Conservation (phyloP, 768 basidiomycete species). For the Austroboletus eburneus region DNA sequence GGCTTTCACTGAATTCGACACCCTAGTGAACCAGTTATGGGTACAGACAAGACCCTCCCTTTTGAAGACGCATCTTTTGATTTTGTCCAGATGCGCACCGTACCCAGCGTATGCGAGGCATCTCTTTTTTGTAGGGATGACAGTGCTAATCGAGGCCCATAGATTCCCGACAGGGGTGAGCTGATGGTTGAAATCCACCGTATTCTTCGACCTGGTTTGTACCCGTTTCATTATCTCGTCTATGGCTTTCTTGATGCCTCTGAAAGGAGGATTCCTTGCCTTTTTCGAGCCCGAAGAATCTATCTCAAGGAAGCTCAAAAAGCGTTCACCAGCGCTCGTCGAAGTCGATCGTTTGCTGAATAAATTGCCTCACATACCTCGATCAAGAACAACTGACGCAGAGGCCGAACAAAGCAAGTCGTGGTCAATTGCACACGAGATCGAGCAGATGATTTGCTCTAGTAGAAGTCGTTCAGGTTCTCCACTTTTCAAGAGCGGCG, state of each 20-base stretch:
- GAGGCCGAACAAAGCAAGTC: not conserved
- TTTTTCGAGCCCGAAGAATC: slow-evolving; percentile 6
- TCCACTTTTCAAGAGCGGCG: not conserved
- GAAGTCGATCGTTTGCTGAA: slow-evolving; percentile 6
- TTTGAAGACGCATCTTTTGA: slow-evolving; percentile 11
- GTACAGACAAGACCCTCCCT: slow-evolving; percentile 1
- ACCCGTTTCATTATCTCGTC: not conserved
- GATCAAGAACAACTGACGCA: not conserved
- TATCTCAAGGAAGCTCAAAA: not conserved
- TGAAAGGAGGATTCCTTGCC: slow-evolving; percentile 1
- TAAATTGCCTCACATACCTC: slow-evolving; percentile 4
- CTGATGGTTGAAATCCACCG: slow-evolving; percentile 5
- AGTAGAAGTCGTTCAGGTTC: not conserved
- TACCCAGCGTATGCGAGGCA: slow-evolving; percentile 3
- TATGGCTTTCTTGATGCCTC: not conserved
- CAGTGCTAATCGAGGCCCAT: not conserved
- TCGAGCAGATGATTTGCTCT: not conserved
- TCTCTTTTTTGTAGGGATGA: not conserved
- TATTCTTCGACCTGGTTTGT: slow-evolving; percentile 2
- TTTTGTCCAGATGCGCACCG: slow-evolving; percentile 8
- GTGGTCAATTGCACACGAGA: slow-evolving; percentile 3
- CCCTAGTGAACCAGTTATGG: too few relatives aligned
- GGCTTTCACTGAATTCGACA: not conserved
- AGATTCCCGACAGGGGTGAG: slow-evolving; percentile 1
- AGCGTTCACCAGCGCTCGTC: not conserved